Evolutionary conservation across 306 rosid species (phyloP).

Genomic region (Chamaecrista fasciculata): DNA sequence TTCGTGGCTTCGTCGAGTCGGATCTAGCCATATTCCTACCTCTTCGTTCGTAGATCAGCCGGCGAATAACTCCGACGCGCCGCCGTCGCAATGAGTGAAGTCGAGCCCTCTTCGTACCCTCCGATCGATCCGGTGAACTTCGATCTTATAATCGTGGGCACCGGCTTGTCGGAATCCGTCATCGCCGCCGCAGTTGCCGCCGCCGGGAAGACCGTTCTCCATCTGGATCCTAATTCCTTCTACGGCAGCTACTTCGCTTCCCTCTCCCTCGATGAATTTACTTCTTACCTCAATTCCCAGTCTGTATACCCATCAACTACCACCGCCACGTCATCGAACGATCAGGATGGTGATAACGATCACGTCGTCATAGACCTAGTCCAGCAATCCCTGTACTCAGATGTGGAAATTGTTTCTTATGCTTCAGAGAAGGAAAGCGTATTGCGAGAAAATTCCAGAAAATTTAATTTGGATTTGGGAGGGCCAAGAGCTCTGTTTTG

Average conservation of each 20-base stretch:
- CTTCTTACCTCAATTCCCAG: slow-evolving; percentile 54
- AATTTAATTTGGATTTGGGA: slow-evolving; percentile 63
- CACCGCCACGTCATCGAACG: not conserved
- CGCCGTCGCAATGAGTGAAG: slow-evolving; percentile 50
- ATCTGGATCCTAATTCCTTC: slow-evolving; percentile 70
- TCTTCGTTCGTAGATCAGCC: not conserved
- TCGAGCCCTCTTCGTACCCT: slow-evolving; percentile 38
- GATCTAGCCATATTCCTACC: not conserved
- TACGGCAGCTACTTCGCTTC: slow-evolving; percentile 77
- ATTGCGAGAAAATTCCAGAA: slow-evolving; percentile 49
- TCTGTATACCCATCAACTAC: slow-evolving; percentile 19
- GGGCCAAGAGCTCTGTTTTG: slow-evolving; percentile 76
- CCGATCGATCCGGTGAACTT: slow-evolving; percentile 72
- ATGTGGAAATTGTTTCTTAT: slow-evolving; percentile 37
- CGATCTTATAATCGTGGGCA: slow-evolving; percentile 77
- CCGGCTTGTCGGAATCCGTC: slow-evolving; percentile 62
- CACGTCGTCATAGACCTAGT: slow-evolving; percentile 38
- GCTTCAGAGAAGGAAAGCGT: slow-evolving; percentile 38
- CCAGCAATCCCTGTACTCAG: slow-evolving; percentile 38
- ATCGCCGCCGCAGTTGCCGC: slow-evolving; percentile 74
- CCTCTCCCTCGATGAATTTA: slow-evolving; percentile 52
- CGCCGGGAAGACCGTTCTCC: slow-evolving; percentile 74
- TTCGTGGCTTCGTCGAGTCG: not conserved
- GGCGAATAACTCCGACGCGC: slow-evolving; percentile 28
- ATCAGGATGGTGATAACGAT: slow-evolving; percentile 28